Evolutionary conservation across 768 basidiomycete genomes (phyloP).

Genomic region (Boletus reticuloceps): DNA sequence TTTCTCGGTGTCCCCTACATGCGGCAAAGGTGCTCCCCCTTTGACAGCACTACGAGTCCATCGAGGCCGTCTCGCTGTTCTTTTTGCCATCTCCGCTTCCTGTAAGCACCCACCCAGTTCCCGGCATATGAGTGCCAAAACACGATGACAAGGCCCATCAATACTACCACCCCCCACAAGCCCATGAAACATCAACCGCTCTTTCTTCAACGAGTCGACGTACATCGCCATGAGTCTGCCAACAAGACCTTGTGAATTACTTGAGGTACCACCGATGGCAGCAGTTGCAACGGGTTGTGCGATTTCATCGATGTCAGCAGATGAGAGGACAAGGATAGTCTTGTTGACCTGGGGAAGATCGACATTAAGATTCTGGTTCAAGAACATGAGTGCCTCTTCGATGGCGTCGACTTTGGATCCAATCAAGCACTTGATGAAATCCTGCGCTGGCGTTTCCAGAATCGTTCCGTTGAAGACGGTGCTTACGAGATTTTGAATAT

Average conservation of each 20-base stretch:
- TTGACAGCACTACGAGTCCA: slow-evolving; percentile 34
- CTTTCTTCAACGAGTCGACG: slow-evolving; percentile 67
- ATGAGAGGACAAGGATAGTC: slow-evolving; percentile 74
- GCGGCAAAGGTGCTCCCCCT: slow-evolving; percentile 13
- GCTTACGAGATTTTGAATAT: slow-evolving; percentile 75
- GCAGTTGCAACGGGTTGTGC: slow-evolving; percentile 79
- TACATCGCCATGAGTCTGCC: slow-evolving; percentile 74
- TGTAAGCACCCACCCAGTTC: slow-evolving; percentile 43
- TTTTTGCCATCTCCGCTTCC: slow-evolving; percentile 47
- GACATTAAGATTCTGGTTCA: slow-evolving; percentile 83
- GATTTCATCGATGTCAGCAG: slow-evolving; percentile 66
- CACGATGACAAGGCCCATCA: slow-evolving; percentile 72
- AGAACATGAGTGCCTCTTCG: slow-evolving; percentile 85
- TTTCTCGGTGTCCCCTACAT: slow-evolving; percentile 25
- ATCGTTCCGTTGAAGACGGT: slow-evolving; percentile 82
- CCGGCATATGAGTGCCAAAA: slow-evolving; percentile 70
- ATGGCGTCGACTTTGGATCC: slow-evolving; percentile 86
- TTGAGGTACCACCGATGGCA: slow-evolving; percentile 61
- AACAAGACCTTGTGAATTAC: slow-evolving; percentile 59
- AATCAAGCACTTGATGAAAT: slow-evolving; percentile 86
- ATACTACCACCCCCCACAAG: slow-evolving; percentile 79
- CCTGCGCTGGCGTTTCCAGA: slow-evolving; percentile 76
- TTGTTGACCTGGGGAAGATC: slow-evolving; percentile 78
- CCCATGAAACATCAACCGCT: slow-evolving; percentile 87
- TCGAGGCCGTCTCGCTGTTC: slow-evolving; percentile 52